Evolutionary conservation across 2,329 filamentous ascomycete species (phyloP).

Genomic region (Pestalotiopsis sp.): DNA sequence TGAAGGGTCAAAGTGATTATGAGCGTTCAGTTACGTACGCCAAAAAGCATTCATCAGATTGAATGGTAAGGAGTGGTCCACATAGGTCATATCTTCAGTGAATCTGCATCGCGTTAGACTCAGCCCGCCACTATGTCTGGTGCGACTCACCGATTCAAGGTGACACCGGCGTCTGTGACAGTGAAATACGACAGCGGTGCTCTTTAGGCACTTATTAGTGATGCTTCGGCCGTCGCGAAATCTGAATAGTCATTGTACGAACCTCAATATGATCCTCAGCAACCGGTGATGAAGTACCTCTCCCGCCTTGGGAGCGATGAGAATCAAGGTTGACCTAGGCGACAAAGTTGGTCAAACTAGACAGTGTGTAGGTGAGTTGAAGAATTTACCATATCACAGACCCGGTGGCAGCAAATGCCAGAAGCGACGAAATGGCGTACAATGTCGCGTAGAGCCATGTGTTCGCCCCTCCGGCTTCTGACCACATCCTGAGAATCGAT

Average conservation of each 20-base stretch:
- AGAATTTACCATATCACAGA: not conserved
- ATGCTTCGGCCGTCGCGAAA: no score
- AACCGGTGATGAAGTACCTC: not conserved
- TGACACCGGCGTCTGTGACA: not conserved
- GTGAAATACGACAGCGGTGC: slow-evolving; percentile 9
- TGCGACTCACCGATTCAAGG: not conserved
- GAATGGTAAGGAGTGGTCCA: slow-evolving; percentile 1
- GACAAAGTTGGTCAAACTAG: not conserved
- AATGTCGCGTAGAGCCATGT: not conserved
- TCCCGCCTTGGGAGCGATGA: not conserved
- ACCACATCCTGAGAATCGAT: not conserved
- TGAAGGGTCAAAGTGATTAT: not conserved
- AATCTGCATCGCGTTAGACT: not conserved
- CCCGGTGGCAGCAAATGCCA: not conserved
- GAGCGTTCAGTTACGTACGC: not conserved
- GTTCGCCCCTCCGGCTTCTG: not conserved
- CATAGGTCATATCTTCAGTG: slow-evolving; percentile 2
- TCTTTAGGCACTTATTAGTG: not conserved
- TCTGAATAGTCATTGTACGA: not conserved
- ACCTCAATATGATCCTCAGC: not conserved
- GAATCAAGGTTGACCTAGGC: not conserved
- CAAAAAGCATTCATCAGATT: slow-evolving; percentile 2
- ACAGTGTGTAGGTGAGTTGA: not conserved
- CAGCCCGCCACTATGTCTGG: no score
- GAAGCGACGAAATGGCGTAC: not conserved